Conservation (phyloP, 2,329 filamentous ascomycete species). For the Gnomoniopsis smithogilvyi region DNA sequence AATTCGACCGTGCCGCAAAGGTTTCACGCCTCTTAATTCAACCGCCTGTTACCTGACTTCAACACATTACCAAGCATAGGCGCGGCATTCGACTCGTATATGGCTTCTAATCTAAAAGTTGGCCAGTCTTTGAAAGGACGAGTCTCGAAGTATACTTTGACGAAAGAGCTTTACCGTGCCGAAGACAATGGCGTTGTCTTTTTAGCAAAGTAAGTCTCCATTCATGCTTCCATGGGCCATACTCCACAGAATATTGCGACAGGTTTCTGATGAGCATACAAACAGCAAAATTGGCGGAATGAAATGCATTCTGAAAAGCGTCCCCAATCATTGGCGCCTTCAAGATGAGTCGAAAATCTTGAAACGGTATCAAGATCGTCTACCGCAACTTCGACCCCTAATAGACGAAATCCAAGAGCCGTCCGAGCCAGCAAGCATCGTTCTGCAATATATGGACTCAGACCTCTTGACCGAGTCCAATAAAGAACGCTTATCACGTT, state of each 20-base stretch:
- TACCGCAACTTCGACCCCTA: neutral
- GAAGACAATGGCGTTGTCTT: neutral
- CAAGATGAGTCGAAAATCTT: neutral
- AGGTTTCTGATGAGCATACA: neutral
- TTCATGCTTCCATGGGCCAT: too few relatives aligned
- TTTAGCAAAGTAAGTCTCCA: neutral
- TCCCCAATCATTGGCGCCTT: conserved; percentile 3
- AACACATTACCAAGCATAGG: too few relatives aligned
- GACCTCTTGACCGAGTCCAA: conserved; percentile 24
- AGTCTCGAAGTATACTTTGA: neutral
- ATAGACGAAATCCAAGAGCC: conserved; percentile 5
- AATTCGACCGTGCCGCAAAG: too few relatives aligned
- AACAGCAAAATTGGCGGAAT: neutral
- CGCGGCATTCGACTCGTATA: too few relatives aligned
- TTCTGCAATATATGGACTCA: conserved; percentile 21
- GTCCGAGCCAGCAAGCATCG: neutral
- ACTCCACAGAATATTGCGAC: too few relatives aligned
- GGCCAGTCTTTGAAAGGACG: neutral
- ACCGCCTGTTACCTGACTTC: too few relatives aligned
- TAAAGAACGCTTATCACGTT: conserved; percentile 22
- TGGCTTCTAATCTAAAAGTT: too few relatives aligned
- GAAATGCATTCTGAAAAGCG: conserved; percentile 6
- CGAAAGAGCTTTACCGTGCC: neutral
- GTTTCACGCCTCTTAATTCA: too few relatives aligned
- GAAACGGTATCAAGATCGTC: conserved; percentile 2